Evolutionary conservation across 2,329 filamentous ascomycete species (phyloP).

Genomic region (Polychaeton citri): DNA sequence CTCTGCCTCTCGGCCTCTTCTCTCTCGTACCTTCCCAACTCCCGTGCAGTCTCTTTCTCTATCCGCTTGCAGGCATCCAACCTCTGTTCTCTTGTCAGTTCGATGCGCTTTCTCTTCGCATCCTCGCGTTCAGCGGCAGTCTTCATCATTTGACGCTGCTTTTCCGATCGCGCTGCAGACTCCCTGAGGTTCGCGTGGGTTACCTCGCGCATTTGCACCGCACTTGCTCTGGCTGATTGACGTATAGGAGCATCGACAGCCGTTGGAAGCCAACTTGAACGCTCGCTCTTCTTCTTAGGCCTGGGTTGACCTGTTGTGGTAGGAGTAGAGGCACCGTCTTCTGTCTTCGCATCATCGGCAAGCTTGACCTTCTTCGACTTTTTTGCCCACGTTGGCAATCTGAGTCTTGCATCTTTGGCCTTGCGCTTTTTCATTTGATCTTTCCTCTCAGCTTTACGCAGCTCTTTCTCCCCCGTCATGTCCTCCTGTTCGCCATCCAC

Average conservation of each 20-base stretch:
- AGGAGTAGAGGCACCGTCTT: constrained; percentile 9
- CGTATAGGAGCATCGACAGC: constrained; percentile 48
- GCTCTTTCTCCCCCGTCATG: constrained; percentile 72
- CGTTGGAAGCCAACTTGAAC: constrained; percentile 56
- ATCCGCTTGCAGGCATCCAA: constrained; percentile 36
- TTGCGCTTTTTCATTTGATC: constrained; percentile 71
- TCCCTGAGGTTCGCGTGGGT: constrained; percentile 59
- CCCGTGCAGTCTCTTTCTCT: constrained; percentile 69
- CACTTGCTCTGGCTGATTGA: constrained; percentile 49
- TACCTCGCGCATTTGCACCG: constrained; percentile 44
- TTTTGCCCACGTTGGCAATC: constrained; percentile 44
- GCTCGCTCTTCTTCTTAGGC: constrained; percentile 63
- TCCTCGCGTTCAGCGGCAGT: constrained; percentile 45
- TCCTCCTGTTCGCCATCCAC: constrained; percentile 45
- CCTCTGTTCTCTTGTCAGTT: constrained; percentile 77
- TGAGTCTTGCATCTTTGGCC: constrained; percentile 59
- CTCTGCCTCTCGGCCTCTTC: constrained; percentile 81
- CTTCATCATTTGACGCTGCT: constrained; percentile 54
- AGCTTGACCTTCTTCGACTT: constrained; percentile 54
- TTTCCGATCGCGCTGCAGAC: constrained; percentile 55
- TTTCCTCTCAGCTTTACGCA: constrained; percentile 62
- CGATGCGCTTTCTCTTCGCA: constrained; percentile 61
- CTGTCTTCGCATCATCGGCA: constrained; percentile 22
- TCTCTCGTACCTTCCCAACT: constrained; percentile 85
- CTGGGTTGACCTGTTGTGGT: constrained; percentile 25